A percentile compares a stretch with the other conserved stretches of the same genome.
phyloP scores from a whole-genome alignment of 169 alveolate species.

The Cryptosporidium baileyi region DNA sequence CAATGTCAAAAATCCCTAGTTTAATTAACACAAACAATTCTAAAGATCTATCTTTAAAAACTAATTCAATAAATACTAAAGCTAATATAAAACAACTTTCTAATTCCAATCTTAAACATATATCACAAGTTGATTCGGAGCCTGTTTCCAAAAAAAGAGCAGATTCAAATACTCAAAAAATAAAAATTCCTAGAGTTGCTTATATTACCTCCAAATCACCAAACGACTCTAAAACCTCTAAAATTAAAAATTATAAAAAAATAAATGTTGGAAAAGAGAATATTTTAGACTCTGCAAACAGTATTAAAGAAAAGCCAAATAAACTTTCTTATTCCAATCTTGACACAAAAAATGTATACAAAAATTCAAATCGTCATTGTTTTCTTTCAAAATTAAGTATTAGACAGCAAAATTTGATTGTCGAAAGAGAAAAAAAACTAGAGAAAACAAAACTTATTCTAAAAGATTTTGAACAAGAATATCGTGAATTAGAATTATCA shows the following conservation, averaged over 20 bases:
- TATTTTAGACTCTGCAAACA: not conserved
- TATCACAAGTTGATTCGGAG: too few relatives aligned
- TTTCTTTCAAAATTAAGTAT: constrained; percentile 2
- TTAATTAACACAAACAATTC: too few relatives aligned
- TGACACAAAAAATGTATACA: not conserved
- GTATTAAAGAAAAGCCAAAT: not conserved
- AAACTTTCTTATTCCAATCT: not conserved
- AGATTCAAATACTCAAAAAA: not conserved
- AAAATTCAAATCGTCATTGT: too few relatives aligned
- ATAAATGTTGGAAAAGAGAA: not conserved
- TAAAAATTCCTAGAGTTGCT: constrained; percentile 41
- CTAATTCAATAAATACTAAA: too few relatives aligned
- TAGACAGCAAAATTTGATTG: constrained; percentile 37
- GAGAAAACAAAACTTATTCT: constrained; percentile 1
- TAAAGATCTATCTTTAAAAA: too few relatives aligned
- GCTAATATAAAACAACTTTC: too few relatives aligned
- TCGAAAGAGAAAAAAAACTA: constrained; percentile 31
- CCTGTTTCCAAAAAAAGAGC: not conserved
- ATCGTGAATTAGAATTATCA: not conserved
- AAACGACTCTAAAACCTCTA: not conserved
- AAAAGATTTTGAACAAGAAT: not conserved
- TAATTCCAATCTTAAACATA: too few relatives aligned
- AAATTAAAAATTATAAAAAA: not conserved
- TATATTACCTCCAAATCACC: not conserved
- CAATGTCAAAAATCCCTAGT: too few relatives aligned